phyloP scores from a whole-genome alignment of 495 filamentous ascomycete genomes.

The Choiromyces venosus region DNA sequence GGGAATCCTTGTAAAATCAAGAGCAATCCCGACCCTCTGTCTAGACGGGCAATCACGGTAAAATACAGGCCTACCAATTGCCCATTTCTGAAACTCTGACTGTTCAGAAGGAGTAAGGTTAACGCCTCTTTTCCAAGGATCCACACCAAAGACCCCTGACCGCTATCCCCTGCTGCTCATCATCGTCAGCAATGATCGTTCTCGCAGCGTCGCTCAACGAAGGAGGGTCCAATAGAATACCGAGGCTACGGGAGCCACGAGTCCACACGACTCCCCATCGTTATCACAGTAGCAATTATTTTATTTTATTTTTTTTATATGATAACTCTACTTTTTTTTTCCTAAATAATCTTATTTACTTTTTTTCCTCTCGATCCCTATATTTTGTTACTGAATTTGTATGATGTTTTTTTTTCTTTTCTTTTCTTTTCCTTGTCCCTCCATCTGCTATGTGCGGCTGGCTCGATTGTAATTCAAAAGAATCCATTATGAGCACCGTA shows the following conservation, averaged over 20 bases:
- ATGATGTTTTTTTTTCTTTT: conserved; percentile 13
- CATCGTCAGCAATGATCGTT: conserved; percentile 41
- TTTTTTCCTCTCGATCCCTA: neutral
- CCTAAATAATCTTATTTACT: neutral
- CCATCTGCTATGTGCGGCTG: conserved; percentile 20
- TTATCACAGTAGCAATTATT: conserved; percentile 31
- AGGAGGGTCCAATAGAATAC: conserved; percentile 20
- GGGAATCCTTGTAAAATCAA: conserved; percentile 37
- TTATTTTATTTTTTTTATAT: neutral
- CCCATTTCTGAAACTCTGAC: conserved; percentile 35
- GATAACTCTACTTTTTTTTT: neutral
- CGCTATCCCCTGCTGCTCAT: conserved; percentile 38
- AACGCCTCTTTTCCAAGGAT: conserved; percentile 25
- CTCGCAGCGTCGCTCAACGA: conserved; percentile 32
- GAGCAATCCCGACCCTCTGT: conserved; percentile 39
- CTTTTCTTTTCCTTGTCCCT: neutral
- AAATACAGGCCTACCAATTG: conserved; percentile 34
- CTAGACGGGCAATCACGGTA: conserved; percentile 39
- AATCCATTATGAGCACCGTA: neutral
- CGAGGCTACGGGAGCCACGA: conserved; percentile 22
- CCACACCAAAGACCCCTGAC: conserved; percentile 28
- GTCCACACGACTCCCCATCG: conserved; percentile 9
- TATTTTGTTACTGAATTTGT: neutral
- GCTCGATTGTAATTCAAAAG: conserved; percentile 22
- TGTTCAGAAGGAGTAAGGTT: conserved; percentile 36